Conservation (phyloP, 306 rosid genomes). For the Castanospermum australe region DNA sequence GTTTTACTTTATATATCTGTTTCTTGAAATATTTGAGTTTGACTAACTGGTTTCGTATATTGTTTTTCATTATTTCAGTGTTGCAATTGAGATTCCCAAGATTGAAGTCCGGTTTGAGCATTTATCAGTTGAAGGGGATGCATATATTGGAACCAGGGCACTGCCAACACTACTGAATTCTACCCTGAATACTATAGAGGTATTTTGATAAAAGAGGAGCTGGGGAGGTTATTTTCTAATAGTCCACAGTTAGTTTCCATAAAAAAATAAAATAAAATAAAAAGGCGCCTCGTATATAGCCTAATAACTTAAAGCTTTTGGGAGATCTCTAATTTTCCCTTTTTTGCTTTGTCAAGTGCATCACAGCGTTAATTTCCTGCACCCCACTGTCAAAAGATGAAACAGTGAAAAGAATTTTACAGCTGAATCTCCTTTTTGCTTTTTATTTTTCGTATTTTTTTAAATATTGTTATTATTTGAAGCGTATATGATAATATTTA, state of each 20-base stretch:
- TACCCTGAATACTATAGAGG: conserved; percentile 59
- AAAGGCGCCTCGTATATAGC: background rate
- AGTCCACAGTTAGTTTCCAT: background rate
- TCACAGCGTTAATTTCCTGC: too few species aligned
- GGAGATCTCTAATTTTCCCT: background rate
- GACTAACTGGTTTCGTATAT: background rate
- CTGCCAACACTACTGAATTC: conserved; percentile 70
- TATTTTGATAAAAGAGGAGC: background rate
- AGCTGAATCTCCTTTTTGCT: too few species aligned
- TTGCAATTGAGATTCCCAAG: conserved; percentile 67
- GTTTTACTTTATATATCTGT: background rate
- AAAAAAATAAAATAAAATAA: too few species aligned
- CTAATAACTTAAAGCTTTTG: background rate
- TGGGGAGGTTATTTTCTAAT: background rate
- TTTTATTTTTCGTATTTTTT: too few species aligned
- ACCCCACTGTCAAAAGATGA: too few species aligned
- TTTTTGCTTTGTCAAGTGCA: too few species aligned
- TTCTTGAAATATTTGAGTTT: background rate
- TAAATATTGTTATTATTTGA: background rate
- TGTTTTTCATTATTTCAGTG: conserved; percentile 40
- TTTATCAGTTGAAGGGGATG: conserved; percentile 71
- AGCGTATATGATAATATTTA: background rate
- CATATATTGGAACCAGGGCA: conserved; percentile 78
- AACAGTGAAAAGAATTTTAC: too few species aligned
- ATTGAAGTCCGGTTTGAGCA: conserved; percentile 77